Conservation (phyloP, 2,329 filamentous ascomycete species). For the Fonsecaea erecta region DNA sequence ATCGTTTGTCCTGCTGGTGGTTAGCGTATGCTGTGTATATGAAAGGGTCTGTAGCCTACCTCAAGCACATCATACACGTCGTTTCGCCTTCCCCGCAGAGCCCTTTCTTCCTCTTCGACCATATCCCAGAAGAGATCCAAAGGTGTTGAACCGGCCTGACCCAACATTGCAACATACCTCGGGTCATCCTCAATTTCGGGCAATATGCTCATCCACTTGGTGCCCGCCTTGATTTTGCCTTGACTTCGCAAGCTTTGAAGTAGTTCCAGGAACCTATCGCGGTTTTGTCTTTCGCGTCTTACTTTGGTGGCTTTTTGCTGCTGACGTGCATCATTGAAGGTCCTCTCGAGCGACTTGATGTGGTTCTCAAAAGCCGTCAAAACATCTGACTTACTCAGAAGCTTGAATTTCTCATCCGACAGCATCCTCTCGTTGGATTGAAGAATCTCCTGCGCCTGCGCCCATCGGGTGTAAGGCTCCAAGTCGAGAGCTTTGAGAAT, state of each 20-base stretch:
- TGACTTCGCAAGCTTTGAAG: slow-evolving; percentile 73
- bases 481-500: slow-evolving; percentile 80
- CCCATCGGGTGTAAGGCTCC: slow-evolving; percentile 94
- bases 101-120: slow-evolving; percentile 89
- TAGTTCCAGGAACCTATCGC: slow-evolving; percentile 78
- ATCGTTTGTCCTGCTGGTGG: slow-evolving; percentile 74
- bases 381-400: slow-evolving; percentile 85
- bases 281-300: slow-evolving; percentile 81
- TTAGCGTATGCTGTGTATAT: slow-evolving; percentile 44
- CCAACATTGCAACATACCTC: slow-evolving; percentile 81
- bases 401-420: slow-evolving; percentile 80
- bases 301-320: slow-evolving; percentile 80
- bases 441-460: slow-evolving; percentile 82
- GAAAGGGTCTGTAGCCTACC: slow-evolving; percentile 59
- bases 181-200: slow-evolving; percentile 77
- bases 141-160: slow-evolving; percentile 81
- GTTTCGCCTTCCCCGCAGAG: slow-evolving; percentile 78
- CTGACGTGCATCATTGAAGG: slow-evolving; percentile 89
- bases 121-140: slow-evolving; percentile 96
- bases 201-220: slow-evolving; percentile 85
- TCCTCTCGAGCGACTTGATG: slow-evolving; percentile 87
- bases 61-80: slow-evolving; percentile 86
- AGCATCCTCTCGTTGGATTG: slow-evolving; percentile 77
- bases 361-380: slow-evolving; percentile 93
- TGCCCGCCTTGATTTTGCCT: slow-evolving; percentile 84